Base-by-base conservation (phyloP, 83 land plant genomes). In the Picea abies region DNA sequence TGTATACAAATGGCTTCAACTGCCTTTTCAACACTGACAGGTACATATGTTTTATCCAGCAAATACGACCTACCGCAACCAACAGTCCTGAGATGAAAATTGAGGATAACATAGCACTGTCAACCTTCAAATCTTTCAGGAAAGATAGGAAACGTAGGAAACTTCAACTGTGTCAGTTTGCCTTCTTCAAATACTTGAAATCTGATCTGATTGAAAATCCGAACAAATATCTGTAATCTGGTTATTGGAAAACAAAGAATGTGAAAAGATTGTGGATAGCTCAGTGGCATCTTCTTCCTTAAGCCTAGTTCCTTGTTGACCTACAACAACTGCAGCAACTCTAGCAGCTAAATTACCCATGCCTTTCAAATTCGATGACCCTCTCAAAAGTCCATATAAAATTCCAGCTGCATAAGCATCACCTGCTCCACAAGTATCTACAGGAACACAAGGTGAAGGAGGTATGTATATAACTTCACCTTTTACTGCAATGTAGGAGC, bases 371-470 rank as follows among this genome's bases (percentile, higher is more conserved):
- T 97, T 93, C 8, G 98, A 91, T 0, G 84, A 88, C 7, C 98
- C 95, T 41, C 89, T 86, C 25, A 97, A 85, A 65, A 97, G 72
- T 56, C 95, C 94, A 70, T 95, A 97, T 47, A 97, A 83, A 49
- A 97, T 85, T 66, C 99, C 99, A 15, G 98, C 97, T 4, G 99
- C 98, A 88, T 97, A 97, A 5, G 96, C 98, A 86, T 97, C 99
- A 4, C 99, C 99, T 20, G 99, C 99, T 1, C 99, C 99, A 86
- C 98, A 95, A 4, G 99, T 97, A 81, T 95, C 98, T 10, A 92
- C 90, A 3, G 99, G 96, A n/a, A 86, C 80, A 83, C 99, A 95
- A 1, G 87, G 90, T 12, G 92, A 89, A 25, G 99, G 94, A 58
- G 96, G 94, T n/a, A 97, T 87, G 61, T 92, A 95, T 26, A 90